phyloP scores from a whole-genome alignment of 2,329 filamentous ascomycete species.

The Aspergillus flavus region DNA sequence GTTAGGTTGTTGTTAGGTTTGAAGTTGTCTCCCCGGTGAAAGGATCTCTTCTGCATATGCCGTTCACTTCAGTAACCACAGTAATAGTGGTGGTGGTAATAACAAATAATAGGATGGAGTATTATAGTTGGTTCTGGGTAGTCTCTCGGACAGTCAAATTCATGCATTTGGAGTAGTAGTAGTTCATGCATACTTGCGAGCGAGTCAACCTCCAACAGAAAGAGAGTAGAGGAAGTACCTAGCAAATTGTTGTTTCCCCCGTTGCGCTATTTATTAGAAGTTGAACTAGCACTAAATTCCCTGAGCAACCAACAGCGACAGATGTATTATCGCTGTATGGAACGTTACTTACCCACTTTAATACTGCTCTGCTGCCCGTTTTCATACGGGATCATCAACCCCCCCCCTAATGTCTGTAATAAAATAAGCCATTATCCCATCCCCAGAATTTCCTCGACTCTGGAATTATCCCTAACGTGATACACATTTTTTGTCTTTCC shows the following conservation, averaged over 20 bases:
- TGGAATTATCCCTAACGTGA: constrained; percentile 6
- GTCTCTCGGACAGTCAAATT: background rate
- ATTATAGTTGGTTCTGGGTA: background rate
- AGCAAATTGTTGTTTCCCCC: background rate
- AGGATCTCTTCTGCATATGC: background rate
- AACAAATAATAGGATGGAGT: background rate
- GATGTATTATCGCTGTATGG: background rate
- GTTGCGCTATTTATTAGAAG: background rate
- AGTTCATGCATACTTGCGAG: background rate
- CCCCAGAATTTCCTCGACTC: constrained; percentile 3
- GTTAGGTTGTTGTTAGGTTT: background rate
- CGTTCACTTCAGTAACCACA: background rate
- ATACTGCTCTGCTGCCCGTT: background rate
- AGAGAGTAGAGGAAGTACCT: background rate
- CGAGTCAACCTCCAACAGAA: background rate
- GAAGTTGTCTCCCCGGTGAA: background rate
- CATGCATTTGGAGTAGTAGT: background rate
- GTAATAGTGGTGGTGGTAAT: background rate
- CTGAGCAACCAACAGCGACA: constrained; percentile 4
- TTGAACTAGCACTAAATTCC: background rate
- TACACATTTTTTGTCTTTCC: constrained; percentile 3
- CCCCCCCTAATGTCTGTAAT: constrained; percentile 1
- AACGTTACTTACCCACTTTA: background rate
- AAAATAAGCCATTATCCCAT: constrained; percentile 1
- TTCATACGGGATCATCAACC: background rate